Percentiles rank a stretch among this genome's conserved stretches.
Evolutionary conservation across 768 basidiomycete genomes (phyloP).

Genomic region (Cystobasidium tubakii): DNA sequence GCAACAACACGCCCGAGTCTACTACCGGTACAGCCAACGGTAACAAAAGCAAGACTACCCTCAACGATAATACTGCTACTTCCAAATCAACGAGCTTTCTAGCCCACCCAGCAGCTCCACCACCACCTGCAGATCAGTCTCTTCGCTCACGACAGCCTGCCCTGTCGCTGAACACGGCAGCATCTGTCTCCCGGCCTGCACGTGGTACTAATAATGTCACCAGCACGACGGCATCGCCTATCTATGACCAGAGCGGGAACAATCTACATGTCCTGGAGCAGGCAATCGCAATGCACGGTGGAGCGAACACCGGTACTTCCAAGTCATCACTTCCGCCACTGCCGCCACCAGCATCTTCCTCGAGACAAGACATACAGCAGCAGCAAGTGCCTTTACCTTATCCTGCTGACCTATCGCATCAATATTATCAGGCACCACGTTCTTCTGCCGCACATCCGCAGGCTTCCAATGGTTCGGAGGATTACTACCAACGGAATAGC

Average conservation of each 20-base stretch:
- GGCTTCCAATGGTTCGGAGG: not conserved
- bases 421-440: not conserved
- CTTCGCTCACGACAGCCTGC: not conserved
- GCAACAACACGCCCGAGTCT: not conserved
- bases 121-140: not conserved
- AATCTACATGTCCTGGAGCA: conserved; percentile 33
- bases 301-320: not conserved
- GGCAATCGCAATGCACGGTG: conserved; percentile 26
- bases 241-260: conserved; percentile 12
- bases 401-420: not conserved
- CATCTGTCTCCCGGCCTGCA: not conserved
- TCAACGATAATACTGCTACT: too few relatives aligned
- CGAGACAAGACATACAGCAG: not conserved
- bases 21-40: not conserved
- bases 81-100: too few relatives aligned
- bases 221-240: conserved; percentile 3
- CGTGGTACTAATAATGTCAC: too few relatives aligned
- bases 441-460: not conserved
- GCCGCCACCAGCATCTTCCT: not conserved
- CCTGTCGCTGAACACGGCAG: not conserved
- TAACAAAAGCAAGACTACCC: not conserved
- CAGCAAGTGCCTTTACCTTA: not conserved
- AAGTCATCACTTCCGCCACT: not conserved
- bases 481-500: not conserved
- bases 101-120: too few relatives aligned